Evolutionary conservation across 2,329 filamentous ascomycete species (phyloP).

Genomic region (Botrytis cinerea): DNA sequence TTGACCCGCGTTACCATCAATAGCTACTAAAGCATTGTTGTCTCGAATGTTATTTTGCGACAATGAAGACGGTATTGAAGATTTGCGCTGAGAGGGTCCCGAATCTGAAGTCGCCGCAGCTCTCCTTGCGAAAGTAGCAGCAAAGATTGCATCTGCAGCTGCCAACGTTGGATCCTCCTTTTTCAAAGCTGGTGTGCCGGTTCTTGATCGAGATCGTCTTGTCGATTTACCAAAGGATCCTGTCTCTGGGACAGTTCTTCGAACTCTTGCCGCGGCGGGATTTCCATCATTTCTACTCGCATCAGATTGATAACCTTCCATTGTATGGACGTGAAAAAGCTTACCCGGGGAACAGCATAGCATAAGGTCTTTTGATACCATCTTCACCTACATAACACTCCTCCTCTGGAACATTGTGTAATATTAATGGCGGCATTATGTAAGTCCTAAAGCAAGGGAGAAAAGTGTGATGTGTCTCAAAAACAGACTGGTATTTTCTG

Average conservation of each 20-base stretch:
- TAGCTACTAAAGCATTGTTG: constrained; percentile 40
- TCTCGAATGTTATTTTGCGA: constrained; percentile 42
- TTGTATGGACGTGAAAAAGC: constrained; percentile 34
- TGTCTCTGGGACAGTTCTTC: constrained; percentile 58
- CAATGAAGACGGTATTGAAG: constrained; percentile 37
- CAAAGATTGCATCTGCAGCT: constrained; percentile 63
- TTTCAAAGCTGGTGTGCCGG: constrained; percentile 52
- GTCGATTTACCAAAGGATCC: constrained; percentile 70
- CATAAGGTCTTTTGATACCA: constrained; percentile 65
- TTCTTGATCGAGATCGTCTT: constrained; percentile 61
- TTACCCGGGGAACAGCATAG: constrained; percentile 66
- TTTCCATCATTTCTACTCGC: constrained; percentile 54
- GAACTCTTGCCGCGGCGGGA: constrained; percentile 50
- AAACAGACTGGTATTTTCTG: constrained; percentile 9
- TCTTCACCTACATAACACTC: constrained; percentile 67
- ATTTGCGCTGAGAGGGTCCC: constrained; percentile 41
- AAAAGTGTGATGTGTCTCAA: constrained; percentile 22
- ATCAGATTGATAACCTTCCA: constrained; percentile 28
- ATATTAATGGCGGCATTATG: constrained; percentile 63
- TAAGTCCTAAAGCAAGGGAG: constrained; percentile 17
- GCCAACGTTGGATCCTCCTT: constrained; percentile 63
- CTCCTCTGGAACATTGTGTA: constrained; percentile 69
- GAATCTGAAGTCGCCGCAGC: constrained; percentile 37
- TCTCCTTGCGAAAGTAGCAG: constrained; percentile 55
- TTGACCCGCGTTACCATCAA: constrained; percentile 35